A percentile compares a stretch with the other conserved stretches of the same genome.
These are phyloP conservation scores for Mrakia blollopis DNA, from an alignment of 768 basidiomycete genomes.

Conservation along the genomic window DNA sequence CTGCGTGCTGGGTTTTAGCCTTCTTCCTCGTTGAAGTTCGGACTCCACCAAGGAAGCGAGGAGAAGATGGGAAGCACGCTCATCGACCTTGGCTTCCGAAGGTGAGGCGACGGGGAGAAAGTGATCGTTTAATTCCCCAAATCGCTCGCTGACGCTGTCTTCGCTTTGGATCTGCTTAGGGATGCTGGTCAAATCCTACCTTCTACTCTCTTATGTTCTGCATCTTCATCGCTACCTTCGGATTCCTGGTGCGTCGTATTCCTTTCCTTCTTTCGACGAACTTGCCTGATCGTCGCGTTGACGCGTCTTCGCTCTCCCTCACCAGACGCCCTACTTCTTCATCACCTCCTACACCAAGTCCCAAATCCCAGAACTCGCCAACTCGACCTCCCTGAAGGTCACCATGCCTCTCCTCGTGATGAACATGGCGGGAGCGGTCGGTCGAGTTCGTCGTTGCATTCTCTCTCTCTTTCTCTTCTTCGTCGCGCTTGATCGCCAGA, in stretches of 20 bases:
- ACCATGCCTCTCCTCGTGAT: constrained; percentile 16
- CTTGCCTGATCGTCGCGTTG: neutral
- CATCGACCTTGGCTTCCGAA: constrained; percentile 18
- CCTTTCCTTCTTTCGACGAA: neutral
- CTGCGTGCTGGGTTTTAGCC: neutral
- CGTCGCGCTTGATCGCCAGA: neutral
- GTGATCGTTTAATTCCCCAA: too few relatives aligned
- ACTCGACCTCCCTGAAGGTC: neutral
- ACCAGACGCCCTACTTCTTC: constrained; percentile 15
- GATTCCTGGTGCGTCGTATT: constrained; percentile 2
- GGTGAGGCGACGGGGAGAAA: neutral
- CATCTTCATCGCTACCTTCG: constrained; percentile 17
- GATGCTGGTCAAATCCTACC: neutral
- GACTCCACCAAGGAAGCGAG: neutral
- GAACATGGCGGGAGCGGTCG: constrained; percentile 14
- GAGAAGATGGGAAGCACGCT: neutral
- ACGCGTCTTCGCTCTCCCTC: neutral
- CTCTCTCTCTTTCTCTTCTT: neutral
- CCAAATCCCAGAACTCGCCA: neutral
- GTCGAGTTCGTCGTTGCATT: constrained; percentile 2
- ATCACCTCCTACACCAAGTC: constrained; percentile 17
- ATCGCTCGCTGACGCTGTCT: neutral
- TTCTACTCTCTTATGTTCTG: constrained; percentile 12
- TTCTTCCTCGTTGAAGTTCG: constrained; percentile 11
- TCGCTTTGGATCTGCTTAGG: neutral